Conservation (phyloP, 345 rosid genomes). For the Aegle marmelos region DNA sequence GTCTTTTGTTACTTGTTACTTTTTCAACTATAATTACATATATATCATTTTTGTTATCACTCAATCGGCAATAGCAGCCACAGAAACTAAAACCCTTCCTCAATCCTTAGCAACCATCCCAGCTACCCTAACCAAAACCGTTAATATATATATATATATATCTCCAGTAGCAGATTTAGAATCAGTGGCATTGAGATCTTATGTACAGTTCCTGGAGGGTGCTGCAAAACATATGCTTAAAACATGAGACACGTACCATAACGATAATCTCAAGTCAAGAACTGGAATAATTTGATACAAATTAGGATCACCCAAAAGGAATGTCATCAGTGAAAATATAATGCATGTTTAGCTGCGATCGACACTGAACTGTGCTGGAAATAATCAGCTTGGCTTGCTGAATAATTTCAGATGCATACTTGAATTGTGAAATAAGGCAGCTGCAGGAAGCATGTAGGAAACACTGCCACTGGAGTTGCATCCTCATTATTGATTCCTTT, state of each 20-base stretch:
- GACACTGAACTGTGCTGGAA: background rate
- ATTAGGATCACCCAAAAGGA: background rate
- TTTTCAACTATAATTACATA: too few relatives aligned
- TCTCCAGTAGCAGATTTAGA: too few relatives aligned
- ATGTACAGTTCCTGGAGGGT: too few relatives aligned
- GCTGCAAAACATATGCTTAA: background rate
- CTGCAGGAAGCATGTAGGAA: background rate
- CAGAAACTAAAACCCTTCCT: too few relatives aligned
- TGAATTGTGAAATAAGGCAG: background rate
- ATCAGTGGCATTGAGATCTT: too few relatives aligned
- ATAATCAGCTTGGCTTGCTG: background rate
- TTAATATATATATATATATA: too few relatives aligned
- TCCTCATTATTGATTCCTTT: background rate
- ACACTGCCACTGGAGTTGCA: background rate
- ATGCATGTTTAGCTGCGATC: background rate
- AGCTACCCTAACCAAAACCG: too few relatives aligned
- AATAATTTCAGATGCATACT: background rate
- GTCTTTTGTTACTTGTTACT: too few relatives aligned
- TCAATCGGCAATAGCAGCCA: too few relatives aligned
- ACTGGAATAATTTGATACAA: background rate
- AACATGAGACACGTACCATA: background rate
- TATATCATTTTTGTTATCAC: too few relatives aligned
- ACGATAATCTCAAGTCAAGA: too few relatives aligned
- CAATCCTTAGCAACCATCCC: too few relatives aligned
- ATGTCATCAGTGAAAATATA: background rate